Percentiles rank a stretch among this genome's conserved stretches.
Conservation (phyloP, 306 rosid species). For the Corylus avellana region DNA sequence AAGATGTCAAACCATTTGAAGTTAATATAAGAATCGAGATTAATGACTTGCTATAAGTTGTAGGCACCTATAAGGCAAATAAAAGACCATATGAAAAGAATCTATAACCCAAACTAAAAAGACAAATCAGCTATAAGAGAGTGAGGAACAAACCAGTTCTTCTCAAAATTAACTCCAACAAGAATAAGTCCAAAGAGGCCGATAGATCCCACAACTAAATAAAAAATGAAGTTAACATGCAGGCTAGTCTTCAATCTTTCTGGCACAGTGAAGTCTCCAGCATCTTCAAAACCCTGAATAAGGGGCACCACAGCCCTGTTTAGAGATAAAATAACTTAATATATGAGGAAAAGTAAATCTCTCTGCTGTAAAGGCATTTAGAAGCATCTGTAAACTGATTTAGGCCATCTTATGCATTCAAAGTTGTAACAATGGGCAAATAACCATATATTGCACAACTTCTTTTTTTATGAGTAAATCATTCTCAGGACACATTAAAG, state of each 20-base stretch:
- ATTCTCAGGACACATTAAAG: neutral
- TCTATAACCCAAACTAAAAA: constrained; percentile 10
- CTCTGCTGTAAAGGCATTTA: constrained; percentile 19
- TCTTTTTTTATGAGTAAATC: neutral
- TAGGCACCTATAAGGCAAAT: constrained; percentile 7
- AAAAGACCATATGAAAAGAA: constrained; percentile 15
- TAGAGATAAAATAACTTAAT: constrained; percentile 44
- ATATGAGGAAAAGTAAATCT: constrained; percentile 45
- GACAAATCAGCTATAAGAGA: constrained; percentile 26
- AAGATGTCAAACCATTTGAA: neutral
- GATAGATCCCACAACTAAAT: constrained; percentile 74
- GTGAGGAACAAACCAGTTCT: constrained; percentile 54
- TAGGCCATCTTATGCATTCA: constrained; percentile 2
- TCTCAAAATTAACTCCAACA: constrained; percentile 43
- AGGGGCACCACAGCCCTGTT: constrained; percentile 99
- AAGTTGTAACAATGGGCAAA: constrained; percentile 9
- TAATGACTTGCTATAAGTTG: constrained; percentile 13
- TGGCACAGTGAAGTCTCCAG: constrained; percentile 85
- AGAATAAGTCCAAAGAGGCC: constrained; percentile 81
- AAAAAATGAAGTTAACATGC: constrained; percentile 82
- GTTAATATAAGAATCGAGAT: neutral
- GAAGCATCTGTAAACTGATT: constrained; percentile 21
- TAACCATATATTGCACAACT: constrained; percentile 13
- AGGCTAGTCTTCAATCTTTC: constrained; percentile 96
- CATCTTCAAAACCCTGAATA: constrained; percentile 99